These are phyloP conservation scores for Ascocoryne sarcoides DNA, from an alignment of 2,329 filamentous ascomycete species.

Conservation along the genomic window DNA sequence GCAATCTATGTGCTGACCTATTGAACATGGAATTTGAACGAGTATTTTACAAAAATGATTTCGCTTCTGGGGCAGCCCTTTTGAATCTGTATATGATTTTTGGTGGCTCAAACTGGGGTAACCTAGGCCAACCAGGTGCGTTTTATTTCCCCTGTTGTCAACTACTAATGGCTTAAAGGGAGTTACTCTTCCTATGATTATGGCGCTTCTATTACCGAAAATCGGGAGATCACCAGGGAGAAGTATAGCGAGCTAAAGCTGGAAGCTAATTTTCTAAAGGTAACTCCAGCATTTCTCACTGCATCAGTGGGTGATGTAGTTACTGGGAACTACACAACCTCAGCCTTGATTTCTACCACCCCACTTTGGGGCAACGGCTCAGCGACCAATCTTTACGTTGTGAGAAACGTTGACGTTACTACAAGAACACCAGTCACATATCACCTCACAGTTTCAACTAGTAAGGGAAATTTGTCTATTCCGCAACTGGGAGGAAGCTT, in stretches of 20 bases:
- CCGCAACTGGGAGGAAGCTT: constrained; percentile 50
- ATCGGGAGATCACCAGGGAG: constrained; percentile 57
- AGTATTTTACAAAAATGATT: constrained; percentile 72
- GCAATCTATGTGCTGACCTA: constrained; percentile 55
- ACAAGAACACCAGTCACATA: constrained; percentile 49
- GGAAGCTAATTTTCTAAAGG: constrained; percentile 64
- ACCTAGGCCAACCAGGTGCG: constrained; percentile 41
- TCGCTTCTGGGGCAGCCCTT: constrained; percentile 56
- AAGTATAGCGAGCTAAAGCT: constrained; percentile 77
- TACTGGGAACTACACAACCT: constrained; percentile 41
- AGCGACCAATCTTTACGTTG: constrained; percentile 52
- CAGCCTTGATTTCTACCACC: constrained; percentile 42
- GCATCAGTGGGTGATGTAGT: constrained; percentile 43
- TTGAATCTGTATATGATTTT: constrained; percentile 69
- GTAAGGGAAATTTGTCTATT: constrained; percentile 45
- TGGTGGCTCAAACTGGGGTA: constrained; percentile 80
- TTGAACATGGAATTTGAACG: constrained; percentile 66
- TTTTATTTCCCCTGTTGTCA: neutral
- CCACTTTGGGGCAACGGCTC: constrained; percentile 48
- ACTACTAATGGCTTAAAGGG: constrained; percentile 42
- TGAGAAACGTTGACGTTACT: constrained; percentile 59
- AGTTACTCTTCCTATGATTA: constrained; percentile 53
- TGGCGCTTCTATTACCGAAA: constrained; percentile 57
- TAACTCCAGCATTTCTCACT: constrained; percentile 60
- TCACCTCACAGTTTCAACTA: constrained; percentile 52